A percentile compares a stretch with the other conserved stretches of the same genome.
phyloP scores from a whole-genome alignment of 331 rosid species.

The Malus hybrid region DNA sequence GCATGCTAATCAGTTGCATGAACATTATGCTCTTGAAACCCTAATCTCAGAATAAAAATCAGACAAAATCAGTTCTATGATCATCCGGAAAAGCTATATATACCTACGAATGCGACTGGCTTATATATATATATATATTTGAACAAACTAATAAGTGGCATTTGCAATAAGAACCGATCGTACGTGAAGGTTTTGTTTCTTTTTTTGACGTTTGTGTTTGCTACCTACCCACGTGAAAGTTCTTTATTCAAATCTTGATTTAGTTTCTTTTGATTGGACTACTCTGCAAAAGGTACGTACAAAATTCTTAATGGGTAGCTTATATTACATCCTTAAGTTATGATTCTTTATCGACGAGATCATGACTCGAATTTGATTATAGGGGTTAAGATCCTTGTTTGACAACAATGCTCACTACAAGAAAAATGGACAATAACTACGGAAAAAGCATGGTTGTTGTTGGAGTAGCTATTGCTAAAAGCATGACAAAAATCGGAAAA shows the following conservation, averaged over 20 bases:
- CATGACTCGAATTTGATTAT: background rate
- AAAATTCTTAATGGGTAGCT: background rate
- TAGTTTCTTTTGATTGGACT: background rate
- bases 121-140: background rate
- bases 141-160: background rate
- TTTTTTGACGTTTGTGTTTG: too few species aligned
- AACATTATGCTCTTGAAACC: background rate
- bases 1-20: too few species aligned
- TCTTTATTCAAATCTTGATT: background rate
- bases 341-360: background rate
- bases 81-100: background rate
- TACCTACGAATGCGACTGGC: background rate
- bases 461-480: too few species aligned
- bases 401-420: background rate
- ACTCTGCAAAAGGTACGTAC: background rate
- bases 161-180: background rate
- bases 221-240: background rate
- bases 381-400: background rate
- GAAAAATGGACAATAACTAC: too few species aligned
- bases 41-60: background rate
- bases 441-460: background rate
- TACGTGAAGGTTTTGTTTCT: background rate
- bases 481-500: fast-evolving
- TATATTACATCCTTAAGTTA: background rate
- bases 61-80: background rate